These are phyloP conservation scores for Dactylonectria estremocensis DNA, from an alignment of 2,329 filamentous ascomycete species.

Conservation along the genomic window DNA sequence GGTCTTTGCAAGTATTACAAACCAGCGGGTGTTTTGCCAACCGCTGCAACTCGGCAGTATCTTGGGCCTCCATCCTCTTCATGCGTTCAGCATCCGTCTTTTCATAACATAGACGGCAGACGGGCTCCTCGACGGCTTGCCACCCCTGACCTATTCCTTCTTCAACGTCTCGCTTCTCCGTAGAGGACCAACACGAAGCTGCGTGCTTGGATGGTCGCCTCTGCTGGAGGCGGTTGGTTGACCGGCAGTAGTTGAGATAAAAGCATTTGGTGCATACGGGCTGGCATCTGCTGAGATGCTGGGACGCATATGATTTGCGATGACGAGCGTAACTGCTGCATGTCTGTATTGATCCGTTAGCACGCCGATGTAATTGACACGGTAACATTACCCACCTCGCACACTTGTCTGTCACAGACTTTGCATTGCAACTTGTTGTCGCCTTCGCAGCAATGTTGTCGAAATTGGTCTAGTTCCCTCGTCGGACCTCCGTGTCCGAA, in stretches of 20 bases:
- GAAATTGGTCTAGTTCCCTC: neutral
- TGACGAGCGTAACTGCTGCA: no score
- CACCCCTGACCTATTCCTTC: no score
- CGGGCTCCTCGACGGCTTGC: no score
- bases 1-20: constrained; percentile 7
- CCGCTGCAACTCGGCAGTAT: constrained; percentile 7
- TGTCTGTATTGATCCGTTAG: no score
- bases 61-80: constrained; percentile 7
- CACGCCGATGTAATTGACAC: no score
- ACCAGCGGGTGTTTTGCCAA: constrained; percentile 19
- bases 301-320: neutral
- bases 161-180: no score
- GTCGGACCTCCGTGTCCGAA: constrained; percentile 1
- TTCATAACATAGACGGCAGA: neutral
- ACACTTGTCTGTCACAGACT: constrained; percentile 14
- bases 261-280: constrained; percentile 15
- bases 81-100: neutral
- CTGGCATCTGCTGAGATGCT: constrained; percentile 7
- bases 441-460: constrained; percentile 8
- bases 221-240: no score
- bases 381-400: neutral
- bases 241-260: neutral
- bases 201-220: no score
- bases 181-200: no score
- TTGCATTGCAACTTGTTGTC: constrained; percentile 3